Conservation (phyloP, 139 green algal genomes). For the Coelastrella sp. region DNA sequence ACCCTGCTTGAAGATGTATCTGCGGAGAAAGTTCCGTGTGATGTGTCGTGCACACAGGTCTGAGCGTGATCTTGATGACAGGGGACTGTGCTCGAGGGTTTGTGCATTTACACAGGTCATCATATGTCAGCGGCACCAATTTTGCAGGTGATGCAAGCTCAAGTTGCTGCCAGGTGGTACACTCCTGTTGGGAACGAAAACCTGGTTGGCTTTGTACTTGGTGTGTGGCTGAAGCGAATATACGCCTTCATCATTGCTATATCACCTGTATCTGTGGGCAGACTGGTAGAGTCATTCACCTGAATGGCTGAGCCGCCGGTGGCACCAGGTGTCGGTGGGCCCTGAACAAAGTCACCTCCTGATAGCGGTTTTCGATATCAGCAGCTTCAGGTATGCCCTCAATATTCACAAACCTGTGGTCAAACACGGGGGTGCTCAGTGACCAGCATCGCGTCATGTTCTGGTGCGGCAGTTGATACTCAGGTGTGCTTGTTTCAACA, state of each 20-base stretch:
- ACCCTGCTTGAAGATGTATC: slow-evolving; percentile 50
- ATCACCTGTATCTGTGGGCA: neutral
- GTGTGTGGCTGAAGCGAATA: no score
- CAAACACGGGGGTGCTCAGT: no score
- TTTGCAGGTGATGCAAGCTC: no score
- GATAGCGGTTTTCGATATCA: slow-evolving; percentile 60
- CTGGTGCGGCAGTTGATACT: neutral
- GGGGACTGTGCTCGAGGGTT: no score
- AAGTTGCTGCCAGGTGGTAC: no score
- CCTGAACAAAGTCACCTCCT: slow-evolving; percentile 75
- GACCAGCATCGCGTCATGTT: neutral
- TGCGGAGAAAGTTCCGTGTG: neutral
- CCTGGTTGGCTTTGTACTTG: no score
- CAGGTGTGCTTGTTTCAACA: no score
- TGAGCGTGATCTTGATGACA: no score
- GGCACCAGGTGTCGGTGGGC: slow-evolving; percentile 68
- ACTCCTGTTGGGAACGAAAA: no score
- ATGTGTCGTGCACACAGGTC: no score
- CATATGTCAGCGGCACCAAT: no score
- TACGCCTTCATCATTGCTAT: neutral
- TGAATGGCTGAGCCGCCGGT: slow-evolving; percentile 36
- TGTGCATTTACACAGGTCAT: no score
- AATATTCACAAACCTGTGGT: slow-evolving; percentile 70
- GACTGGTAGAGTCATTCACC: neutral
- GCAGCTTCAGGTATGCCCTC: slow-evolving; percentile 66